phyloP scores from a whole-genome alignment of 352 stramenopile species.

The Phytophthora boehmeriae region DNA sequence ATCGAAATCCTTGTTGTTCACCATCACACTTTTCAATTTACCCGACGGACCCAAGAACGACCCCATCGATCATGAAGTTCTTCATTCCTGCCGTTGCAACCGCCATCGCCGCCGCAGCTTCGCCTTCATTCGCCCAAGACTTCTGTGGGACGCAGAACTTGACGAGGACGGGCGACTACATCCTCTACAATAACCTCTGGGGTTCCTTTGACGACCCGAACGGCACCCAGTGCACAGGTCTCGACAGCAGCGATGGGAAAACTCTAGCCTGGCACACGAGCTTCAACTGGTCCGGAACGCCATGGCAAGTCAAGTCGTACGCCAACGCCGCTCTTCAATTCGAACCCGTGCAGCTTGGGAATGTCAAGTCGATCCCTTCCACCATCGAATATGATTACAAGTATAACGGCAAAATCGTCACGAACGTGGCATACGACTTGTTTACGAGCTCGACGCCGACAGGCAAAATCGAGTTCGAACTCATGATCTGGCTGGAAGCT shows the following conservation, averaged over 20 bases:
- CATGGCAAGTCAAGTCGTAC: conserved; percentile 14
- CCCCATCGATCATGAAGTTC: too few species aligned
- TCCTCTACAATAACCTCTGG: conserved; percentile 53
- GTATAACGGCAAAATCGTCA: conserved; percentile 32
- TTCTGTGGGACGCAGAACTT: conserved; percentile 27
- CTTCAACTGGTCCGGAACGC: conserved; percentile 10
- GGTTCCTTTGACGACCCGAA: conserved; percentile 26
- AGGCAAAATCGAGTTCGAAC: conserved; percentile 39
- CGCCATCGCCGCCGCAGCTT: background rate
- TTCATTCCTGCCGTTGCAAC: too few species aligned
- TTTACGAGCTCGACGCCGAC: conserved; percentile 34
- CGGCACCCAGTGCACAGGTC: conserved; percentile 45
- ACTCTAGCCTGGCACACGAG: conserved; percentile 43
- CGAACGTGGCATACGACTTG: conserved; percentile 39
- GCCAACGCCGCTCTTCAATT: conserved; percentile 23
- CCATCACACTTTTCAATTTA: too few species aligned
- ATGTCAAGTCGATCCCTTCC: conserved; percentile 38
- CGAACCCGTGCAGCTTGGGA: conserved; percentile 28
- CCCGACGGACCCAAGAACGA: too few species aligned
- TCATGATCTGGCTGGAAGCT: conserved; percentile 45
- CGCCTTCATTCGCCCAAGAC: background rate
- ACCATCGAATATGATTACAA: conserved; percentile 37
- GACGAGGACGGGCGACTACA: conserved; percentile 33
- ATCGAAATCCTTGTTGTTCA: too few species aligned
- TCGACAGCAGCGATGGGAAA: conserved; percentile 28